Conservation (phyloP, 2,329 filamentous ascomycete species). For the Ploettnerulaceae sp. region DNA sequence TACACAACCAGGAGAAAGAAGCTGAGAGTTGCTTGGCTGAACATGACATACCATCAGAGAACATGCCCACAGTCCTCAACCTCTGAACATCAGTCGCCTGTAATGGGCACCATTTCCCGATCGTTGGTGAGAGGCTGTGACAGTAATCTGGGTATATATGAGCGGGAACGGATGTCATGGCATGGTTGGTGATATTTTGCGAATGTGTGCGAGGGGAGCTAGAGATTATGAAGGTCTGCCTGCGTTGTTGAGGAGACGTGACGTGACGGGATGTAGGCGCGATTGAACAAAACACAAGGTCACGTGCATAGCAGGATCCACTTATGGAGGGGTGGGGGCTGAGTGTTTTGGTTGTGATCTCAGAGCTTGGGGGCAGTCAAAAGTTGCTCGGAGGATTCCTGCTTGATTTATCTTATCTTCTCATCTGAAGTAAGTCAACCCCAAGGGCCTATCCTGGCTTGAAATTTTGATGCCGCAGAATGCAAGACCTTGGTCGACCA, state of each 20-base stretch:
- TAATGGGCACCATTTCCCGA: conserved; percentile 55
- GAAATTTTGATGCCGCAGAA: too few species aligned
- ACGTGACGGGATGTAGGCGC: neutral
- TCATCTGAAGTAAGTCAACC: too few species aligned
- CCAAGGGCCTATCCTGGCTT: too few species aligned
- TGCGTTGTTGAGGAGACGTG: conserved; percentile 18
- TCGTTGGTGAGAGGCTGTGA: conserved; percentile 57
- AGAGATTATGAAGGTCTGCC: too few species aligned
- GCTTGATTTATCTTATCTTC: too few species aligned
- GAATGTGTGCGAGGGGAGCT: too few species aligned
- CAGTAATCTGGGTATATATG: conserved; percentile 57
- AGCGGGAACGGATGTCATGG: conserved; percentile 42
- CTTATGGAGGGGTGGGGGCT: neutral
- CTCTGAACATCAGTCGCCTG: conserved; percentile 45
- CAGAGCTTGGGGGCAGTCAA: too few species aligned
- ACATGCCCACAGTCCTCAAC: conserved; percentile 42
- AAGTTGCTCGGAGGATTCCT: too few species aligned
- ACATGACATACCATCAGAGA: conserved; percentile 53
- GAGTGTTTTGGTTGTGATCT: too few species aligned
- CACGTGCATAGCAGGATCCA: neutral
- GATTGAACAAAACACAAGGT: conserved; percentile 1
- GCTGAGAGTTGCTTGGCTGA: neutral
- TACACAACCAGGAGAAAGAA: neutral
- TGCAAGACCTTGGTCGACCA: too few species aligned
- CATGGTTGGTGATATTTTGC: conserved; percentile 40